Evolutionary conservation across 2,329 filamentous ascomycete species (phyloP), one percentile per base, ranked within the genome.

Genomic region (Hypoxylon sp.): DNA sequence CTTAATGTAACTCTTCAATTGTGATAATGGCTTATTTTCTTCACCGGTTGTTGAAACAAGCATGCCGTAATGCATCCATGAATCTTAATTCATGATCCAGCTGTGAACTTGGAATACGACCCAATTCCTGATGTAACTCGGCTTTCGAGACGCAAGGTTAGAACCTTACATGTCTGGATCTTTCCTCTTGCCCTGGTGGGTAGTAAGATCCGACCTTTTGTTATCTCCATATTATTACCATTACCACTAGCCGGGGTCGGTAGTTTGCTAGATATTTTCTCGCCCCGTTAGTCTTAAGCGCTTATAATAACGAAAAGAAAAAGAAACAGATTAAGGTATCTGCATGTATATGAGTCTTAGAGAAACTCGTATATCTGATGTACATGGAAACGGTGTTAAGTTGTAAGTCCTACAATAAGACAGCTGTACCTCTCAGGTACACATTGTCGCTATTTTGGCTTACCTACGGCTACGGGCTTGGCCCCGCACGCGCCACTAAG

Each of bases 221-320:
- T 60, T 63, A 70, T 68, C 61, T 51, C 58, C 68, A 68, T 62
- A 65, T 60, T 65, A 70, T 65, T 69, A 52, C 63, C 64, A 61
- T 49, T 51, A 52, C 21, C 38, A 32, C 36, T n/a, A 58, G 46
- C 52, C 21, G 55, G 61, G 61, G 28, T 53, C 36, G 32, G 30
- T 38, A 38, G 50, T 34, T 53, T 53, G 34, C 10, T 41, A 34
- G 53, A 23, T 25, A 46, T 46, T 14, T 46, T 19, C 14, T 46
- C 10, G 17, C 38, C 28, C 30, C 32, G 23, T 56, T 7, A 34
- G 53, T 28, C 32, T 56, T n/a, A 13, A 13, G 4, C 11, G 13
- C n/a, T 46, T 14, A 21, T n/a, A 43, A 43, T 34, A 23, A 14
- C 11, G 14, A 32, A 23, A 5, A 14, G 23, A 30, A 7, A 30